Percentiles rank a stretch among this genome's conserved stretches.
Conservation (phyloP, 768 basidiomycete species). For the Pisolithus marmoratus region DNA sequence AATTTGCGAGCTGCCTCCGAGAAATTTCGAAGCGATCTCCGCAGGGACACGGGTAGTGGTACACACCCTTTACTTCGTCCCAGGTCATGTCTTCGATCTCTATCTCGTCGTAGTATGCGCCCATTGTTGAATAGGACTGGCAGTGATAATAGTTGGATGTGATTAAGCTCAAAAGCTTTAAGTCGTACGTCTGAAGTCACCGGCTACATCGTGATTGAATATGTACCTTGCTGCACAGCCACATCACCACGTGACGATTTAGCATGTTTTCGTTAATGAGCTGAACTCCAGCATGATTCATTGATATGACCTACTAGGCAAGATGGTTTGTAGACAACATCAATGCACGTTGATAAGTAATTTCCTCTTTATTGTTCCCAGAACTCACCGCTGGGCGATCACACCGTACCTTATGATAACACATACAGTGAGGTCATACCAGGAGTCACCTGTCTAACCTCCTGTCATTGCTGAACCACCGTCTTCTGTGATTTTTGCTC, state of each 20-base stretch:
- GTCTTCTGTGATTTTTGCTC: neutral
- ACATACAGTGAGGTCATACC: conserved; percentile 4
- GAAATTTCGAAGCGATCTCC: conserved; percentile 98
- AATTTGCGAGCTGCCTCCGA: conserved; percentile 75
- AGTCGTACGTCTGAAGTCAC: too few species aligned
- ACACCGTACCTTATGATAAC: neutral
- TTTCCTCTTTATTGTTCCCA: neutral
- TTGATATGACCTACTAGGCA: too few species aligned
- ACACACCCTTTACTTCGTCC: conserved; percentile 77
- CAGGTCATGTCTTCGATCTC: conserved; percentile 97
- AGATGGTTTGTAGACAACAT: neutral
- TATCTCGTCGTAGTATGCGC: conserved; percentile 91
- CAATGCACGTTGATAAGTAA: too few species aligned
- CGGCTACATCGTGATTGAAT: too few species aligned
- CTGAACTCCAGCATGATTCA: too few species aligned
- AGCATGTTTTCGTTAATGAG: too few species aligned
- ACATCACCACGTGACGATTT: neutral
- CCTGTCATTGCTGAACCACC: neutral
- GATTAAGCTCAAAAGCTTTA: neutral
- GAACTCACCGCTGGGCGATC: neutral
- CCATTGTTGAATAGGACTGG: conserved; percentile 41
- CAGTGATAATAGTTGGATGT: neutral
- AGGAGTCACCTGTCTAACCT: neutral
- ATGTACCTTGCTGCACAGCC: too few species aligned
- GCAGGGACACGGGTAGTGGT: conserved; percentile 96